Conservation (phyloP, 306 rosid genomes). For the Aeschynomene evenia region DNA sequence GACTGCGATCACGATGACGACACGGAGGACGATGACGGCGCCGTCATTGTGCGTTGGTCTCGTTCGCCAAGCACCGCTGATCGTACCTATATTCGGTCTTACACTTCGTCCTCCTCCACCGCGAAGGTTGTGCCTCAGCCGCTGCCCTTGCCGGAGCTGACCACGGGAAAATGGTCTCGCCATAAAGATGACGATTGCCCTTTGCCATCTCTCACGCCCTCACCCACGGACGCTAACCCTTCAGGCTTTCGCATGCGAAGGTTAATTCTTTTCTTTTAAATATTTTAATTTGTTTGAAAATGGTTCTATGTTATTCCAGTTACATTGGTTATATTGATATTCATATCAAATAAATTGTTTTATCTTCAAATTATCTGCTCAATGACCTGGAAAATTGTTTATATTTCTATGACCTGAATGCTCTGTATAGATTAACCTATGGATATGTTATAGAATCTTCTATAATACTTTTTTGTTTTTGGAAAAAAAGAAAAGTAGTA, state of each 20-base stretch:
- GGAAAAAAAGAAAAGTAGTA: background rate
- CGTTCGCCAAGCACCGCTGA: conserved; percentile 27
- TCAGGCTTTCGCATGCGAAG: conserved; percentile 43
- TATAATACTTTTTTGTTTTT: background rate
- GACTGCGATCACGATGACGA: conserved; percentile 24
- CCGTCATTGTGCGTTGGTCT: conserved; percentile 7
- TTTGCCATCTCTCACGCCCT: conserved; percentile 71
- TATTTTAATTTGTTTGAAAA: background rate
- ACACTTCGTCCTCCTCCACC: conserved; percentile 3
- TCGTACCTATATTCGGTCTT: conserved; percentile 9
- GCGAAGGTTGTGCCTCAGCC: conserved; percentile 53
- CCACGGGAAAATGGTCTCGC: conserved; percentile 26
- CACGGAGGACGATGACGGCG: conserved; percentile 6
- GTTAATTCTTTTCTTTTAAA: conserved; percentile 14
- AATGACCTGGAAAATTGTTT: too few relatives aligned
- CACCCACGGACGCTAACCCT: conserved; percentile 43
- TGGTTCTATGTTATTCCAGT: too few relatives aligned
- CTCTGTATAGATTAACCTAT: background rate
- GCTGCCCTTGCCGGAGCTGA: conserved; percentile 69
- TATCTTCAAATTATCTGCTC: too few relatives aligned
- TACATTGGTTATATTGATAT: too few relatives aligned
- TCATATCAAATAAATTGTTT: too few relatives aligned
- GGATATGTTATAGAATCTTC: background rate
- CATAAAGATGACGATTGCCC: conserved; percentile 44
- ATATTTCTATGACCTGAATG: too few relatives aligned